Conservation (phyloP, 139 green algal genomes). For the Picochlorum sp. region DNA sequence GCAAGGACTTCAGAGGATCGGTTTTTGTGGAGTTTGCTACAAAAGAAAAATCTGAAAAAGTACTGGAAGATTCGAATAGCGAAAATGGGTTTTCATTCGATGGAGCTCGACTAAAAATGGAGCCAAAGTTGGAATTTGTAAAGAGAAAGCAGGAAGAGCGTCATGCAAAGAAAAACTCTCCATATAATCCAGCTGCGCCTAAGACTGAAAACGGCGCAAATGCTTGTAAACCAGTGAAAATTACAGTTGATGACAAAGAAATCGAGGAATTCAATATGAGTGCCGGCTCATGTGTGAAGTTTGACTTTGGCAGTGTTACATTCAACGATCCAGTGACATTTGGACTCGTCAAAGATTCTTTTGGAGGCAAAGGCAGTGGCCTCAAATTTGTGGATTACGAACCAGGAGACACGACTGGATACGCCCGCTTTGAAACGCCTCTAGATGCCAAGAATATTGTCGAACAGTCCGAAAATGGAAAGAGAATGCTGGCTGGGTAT, state of each 20-base stretch:
- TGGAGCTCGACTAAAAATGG: constrained; percentile 44
- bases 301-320: constrained; percentile 23
- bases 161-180: constrained; percentile 18
- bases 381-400: constrained; percentile 40
- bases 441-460: constrained; percentile 20
- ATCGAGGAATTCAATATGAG: not conserved
- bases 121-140: constrained; percentile 56
- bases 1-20: constrained; percentile 75
- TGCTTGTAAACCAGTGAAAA: not conserved
- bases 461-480: constrained; percentile 23
- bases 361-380: constrained; percentile 32
- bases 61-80: constrained; percentile 27
- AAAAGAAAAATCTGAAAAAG: constrained; percentile 29
- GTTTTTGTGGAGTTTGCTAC: constrained; percentile 69
- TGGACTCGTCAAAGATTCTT: constrained; percentile 27
- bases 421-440: constrained; percentile 30
- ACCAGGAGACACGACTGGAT: constrained; percentile 22
- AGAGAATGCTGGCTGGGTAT: constrained; percentile 28
- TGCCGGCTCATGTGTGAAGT: constrained; percentile 26
- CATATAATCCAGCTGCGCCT: not conserved
- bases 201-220: not conserved
- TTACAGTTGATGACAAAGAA: not conserved
- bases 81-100: constrained; percentile 28
- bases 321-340: constrained; percentile 20
- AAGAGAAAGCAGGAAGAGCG: constrained; percentile 47